phyloP scores from a whole-genome alignment of 106 monocot genomes.

The Dendrobium officinale region DNA sequence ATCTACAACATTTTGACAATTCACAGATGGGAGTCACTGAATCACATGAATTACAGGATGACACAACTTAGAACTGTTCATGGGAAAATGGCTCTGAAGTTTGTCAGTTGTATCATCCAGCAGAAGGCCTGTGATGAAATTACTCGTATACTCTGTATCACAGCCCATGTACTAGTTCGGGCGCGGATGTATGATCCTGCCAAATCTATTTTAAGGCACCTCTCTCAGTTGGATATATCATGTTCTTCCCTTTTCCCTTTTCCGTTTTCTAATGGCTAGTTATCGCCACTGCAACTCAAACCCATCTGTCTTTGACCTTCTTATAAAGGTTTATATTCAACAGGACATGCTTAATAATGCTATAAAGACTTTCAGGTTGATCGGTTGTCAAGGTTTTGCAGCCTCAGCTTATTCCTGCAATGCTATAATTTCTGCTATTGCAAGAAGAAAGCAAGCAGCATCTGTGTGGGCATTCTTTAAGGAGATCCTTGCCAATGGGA shows the following conservation, averaged over 20 bases:
- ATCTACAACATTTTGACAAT: slow-evolving; percentile 25
- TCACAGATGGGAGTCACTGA: slow-evolving; percentile 51
- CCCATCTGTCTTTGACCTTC: slow-evolving; percentile 39
- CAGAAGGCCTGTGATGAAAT: slow-evolving; percentile 22
- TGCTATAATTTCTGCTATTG: slow-evolving; percentile 37
- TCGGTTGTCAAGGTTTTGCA: slow-evolving; percentile 34
- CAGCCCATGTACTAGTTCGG: slow-evolving; percentile 31
- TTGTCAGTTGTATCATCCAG: slow-evolving; percentile 30
- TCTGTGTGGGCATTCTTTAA: slow-evolving; percentile 43
- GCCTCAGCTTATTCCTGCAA: slow-evolving; percentile 49
- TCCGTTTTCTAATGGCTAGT: slow-evolving; percentile 32
- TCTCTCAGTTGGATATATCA: slow-evolving; percentile 10
- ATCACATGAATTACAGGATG: slow-evolving; percentile 40
- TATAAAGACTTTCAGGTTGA: slow-evolving; percentile 22
- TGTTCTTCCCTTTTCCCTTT: slow-evolving; percentile 17
- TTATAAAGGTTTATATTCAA: slow-evolving; percentile 37
- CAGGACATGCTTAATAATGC: slow-evolving; percentile 27
- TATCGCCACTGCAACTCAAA: slow-evolving; percentile 38
- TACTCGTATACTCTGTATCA: slow-evolving; percentile 29
- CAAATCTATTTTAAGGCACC: slow-evolving; percentile 34
- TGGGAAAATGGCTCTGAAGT: slow-evolving; percentile 26
- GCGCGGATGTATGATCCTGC: slow-evolving; percentile 44
- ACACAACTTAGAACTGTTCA: slow-evolving; percentile 29
- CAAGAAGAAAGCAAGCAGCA: slow-evolving; percentile 11
- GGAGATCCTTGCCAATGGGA: slow-evolving; percentile 25